Evolutionary conservation across 495 filamentous ascomycete species (phyloP), one percentile per base, ranked within the genome.

Genomic region (Parathielavia appendiculata): DNA sequence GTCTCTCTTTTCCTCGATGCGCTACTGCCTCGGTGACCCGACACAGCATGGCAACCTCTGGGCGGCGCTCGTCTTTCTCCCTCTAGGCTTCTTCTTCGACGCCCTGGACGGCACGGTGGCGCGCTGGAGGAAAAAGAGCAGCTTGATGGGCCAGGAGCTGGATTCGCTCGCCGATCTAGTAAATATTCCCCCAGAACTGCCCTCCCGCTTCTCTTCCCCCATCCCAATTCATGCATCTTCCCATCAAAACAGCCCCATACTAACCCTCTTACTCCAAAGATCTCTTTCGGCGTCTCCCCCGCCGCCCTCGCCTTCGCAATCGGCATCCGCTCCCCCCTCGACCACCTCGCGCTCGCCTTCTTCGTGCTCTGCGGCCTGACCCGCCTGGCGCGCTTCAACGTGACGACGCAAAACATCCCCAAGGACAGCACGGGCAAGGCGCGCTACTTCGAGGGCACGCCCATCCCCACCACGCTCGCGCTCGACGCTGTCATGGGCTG

Each of bases 71-170:
- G 83, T 74, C 0, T 89, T 97, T 71, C 88, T 97, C 77, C 92
- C 92, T 2, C 87, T 97, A 34, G 93, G 92, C 3, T 81, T 97
- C 4, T 97, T 97, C 77, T 98, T 98, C 72, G 93, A 98, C 70
- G 96, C 96, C 68, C 91, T 97, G 85, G 93, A 98, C 71, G 93
- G 93, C 62, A 93, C 89, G 65, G 91, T 98, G 41, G 93, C 93
- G 58, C 77, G 93, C 53, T 97, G 93, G 95, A 81, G 95, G 66
- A 86, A 89, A 72, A 97, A 97, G 83, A 90, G 89, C 59, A 92
- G 87, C 56, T 76, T 97, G 66, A 97, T 98, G 93, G 93, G 93
- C 4, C 93, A 97, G 72, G 93, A 97, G 74, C 78, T 98, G 41
- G 93, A 98, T 73, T 97, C 92, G n/a, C 78, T 98, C 41, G 93